phyloP scores from a whole-genome alignment of 2,329 filamentous ascomycete genomes.

The Rutstroemia sp. region DNA sequence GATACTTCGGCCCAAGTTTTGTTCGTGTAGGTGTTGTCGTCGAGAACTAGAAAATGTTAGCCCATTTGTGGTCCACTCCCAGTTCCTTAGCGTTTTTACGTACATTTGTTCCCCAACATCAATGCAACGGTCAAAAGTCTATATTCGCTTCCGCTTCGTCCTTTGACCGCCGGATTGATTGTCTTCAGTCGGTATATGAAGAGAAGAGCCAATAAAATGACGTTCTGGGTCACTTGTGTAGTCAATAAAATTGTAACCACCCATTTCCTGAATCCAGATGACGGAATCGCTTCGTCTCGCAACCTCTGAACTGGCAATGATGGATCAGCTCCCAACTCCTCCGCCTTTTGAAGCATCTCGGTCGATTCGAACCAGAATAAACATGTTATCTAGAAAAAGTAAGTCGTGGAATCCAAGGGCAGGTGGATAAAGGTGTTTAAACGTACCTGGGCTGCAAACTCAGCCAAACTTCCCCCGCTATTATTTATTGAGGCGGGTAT shows the following conservation, averaged over 20 bases:
- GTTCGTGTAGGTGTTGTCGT: conserved; percentile 99
- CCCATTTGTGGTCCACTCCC: not conserved
- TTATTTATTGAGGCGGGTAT: conserved; percentile 71
- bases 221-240: conserved; percentile 93
- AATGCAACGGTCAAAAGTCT: conserved; percentile 85
- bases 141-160: conserved; percentile 89
- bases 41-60: conserved; percentile 55
- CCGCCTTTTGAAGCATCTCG: conserved; percentile 67
- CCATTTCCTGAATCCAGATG: conserved; percentile 84
- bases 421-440: not conserved
- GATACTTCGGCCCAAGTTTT: conserved; percentile 99
- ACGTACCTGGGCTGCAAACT: conserved; percentile 75
- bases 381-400: conserved; percentile 67
- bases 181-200: conserved; percentile 93
- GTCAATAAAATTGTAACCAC: conserved; percentile 84
- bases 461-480: conserved; percentile 67
- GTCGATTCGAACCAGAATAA: conserved; percentile 96
- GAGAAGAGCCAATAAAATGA: conserved; percentile 79
- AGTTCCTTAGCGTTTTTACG: conserved; percentile 26
- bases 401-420: conserved; percentile 9
- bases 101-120: conserved; percentile 97
- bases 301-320: conserved; percentile 45
- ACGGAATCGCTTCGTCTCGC: conserved; percentile 65
- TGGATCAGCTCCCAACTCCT: conserved; percentile 37
- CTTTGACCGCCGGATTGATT: conserved; percentile 80